Percentiles rank a stretch among this genome's conserved stretches.
Evolutionary conservation across 495 filamentous ascomycete genomes (phyloP).

Genomic region (Hypoxylon trugodes): DNA sequence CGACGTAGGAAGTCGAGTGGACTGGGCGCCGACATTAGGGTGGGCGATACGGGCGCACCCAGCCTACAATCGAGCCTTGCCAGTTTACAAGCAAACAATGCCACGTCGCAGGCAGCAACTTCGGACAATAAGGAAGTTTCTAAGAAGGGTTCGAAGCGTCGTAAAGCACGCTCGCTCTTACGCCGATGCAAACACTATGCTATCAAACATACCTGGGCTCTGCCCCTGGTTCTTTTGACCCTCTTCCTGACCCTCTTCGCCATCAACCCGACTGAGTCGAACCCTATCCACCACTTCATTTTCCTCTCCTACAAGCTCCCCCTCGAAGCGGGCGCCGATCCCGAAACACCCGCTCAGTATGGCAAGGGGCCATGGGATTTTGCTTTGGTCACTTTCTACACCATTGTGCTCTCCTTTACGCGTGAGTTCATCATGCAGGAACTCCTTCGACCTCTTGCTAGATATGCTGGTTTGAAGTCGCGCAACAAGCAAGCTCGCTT

Average conservation of each 20-base stretch:
- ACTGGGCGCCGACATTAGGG: slow-evolving; percentile 52
- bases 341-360: slow-evolving; percentile 73
- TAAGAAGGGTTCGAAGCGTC: slow-evolving; percentile 59
- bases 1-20: slow-evolving; percentile 59
- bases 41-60: slow-evolving; percentile 59
- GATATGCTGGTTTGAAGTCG: slow-evolving; percentile 71
- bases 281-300: slow-evolving; percentile 85
- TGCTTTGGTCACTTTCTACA: slow-evolving; percentile 90
- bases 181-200: slow-evolving; percentile 72
- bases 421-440: slow-evolving; percentile 98
- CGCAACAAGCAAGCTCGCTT: slow-evolving; percentile 87
- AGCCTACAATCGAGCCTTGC: slow-evolving; percentile 54
- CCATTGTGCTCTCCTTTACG: slow-evolving; percentile 86
- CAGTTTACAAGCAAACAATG: slow-evolving; percentile 40
- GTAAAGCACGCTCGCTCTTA: slow-evolving; percentile 67
- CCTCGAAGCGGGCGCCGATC: slow-evolving; percentile 52
- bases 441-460: slow-evolving; percentile 80
- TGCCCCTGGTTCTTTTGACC: slow-evolving; percentile 75
- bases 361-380: slow-evolving; percentile 89
- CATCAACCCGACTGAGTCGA: slow-evolving; percentile 79
- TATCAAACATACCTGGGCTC: slow-evolving; percentile 80
- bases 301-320: slow-evolving; percentile 92
- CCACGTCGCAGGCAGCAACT: slow-evolving; percentile 13
- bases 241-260: slow-evolving; percentile 73
- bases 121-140: slow-evolving; percentile 35